A percentile compares a stretch with the other conserved stretches of the same genome.
These are phyloP conservation scores for Monilinia fructigena DNA, from an alignment of 2,329 filamentous ascomycete genomes.

Conservation along the genomic window DNA sequence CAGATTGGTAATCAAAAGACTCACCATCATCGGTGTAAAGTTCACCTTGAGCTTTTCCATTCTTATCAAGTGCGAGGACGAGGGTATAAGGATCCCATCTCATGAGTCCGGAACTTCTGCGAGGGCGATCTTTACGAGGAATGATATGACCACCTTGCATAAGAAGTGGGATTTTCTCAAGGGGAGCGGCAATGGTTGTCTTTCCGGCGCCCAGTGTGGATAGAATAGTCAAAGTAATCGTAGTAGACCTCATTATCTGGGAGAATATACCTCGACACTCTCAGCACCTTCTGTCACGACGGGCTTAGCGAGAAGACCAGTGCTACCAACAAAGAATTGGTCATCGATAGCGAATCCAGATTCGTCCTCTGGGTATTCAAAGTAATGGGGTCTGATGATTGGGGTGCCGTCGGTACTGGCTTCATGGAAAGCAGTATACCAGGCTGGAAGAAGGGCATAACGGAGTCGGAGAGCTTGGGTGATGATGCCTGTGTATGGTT, in stretches of 20 bases:
- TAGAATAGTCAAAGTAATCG: constrained; percentile 87
- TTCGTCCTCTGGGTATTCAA: constrained; percentile 84
- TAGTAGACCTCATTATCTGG: constrained; percentile 89
- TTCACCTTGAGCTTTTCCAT: constrained; percentile 73
- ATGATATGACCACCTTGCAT: constrained; percentile 94
- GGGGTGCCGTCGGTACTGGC: constrained; percentile 80
- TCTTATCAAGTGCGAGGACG: constrained; percentile 68
- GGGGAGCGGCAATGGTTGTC: constrained; percentile 67
- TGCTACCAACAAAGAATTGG: constrained; percentile 86
- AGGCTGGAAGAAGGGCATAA: constrained; percentile 85
- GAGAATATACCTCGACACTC: constrained; percentile 76
- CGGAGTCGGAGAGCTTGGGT: constrained; percentile 83
- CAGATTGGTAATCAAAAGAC: constrained; percentile 80
- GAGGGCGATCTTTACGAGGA: constrained; percentile 81
- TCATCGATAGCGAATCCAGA: constrained; percentile 85
- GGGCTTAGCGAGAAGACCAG: constrained; percentile 89
- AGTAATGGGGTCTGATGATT: constrained; percentile 89
- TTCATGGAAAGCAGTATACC: constrained; percentile 96
- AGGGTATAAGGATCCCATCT: constrained; percentile 93
- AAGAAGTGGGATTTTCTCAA: constrained; percentile 83
- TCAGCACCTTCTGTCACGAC: constrained; percentile 74
- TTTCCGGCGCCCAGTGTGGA: constrained; percentile 70
- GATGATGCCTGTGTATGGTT: constrained; percentile 83
- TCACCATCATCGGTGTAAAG: constrained; percentile 94
- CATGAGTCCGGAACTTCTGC: constrained; percentile 86